Percentiles rank a stretch among this genome's conserved stretches.
These are phyloP conservation scores for Astrocystis sublimbata DNA, from an alignment of 495 filamentous ascomycete genomes.

Conservation along the genomic window DNA sequence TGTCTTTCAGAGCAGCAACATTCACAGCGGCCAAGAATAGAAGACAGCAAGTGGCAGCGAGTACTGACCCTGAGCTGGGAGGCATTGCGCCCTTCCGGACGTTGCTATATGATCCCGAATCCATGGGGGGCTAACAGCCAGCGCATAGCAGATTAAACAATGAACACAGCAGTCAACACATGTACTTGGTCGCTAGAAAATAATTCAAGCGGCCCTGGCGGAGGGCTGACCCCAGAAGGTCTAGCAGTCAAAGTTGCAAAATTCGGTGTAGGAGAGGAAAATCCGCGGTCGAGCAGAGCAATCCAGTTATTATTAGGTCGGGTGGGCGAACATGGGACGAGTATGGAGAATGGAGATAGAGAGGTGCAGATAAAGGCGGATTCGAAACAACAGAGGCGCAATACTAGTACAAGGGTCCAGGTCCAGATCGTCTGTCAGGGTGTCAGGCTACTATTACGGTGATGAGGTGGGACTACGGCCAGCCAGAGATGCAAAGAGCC, in stretches of 20 bases:
- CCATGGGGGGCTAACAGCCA: slow-evolving; percentile 24
- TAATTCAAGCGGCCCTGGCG: too few relatives aligned
- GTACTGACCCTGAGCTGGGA: slow-evolving; percentile 27
- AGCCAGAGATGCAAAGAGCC: background rate
- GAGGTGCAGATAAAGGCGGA: background rate
- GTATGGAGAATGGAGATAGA: too few relatives aligned
- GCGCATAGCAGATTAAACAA: slow-evolving; percentile 8
- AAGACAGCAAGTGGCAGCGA: background rate
- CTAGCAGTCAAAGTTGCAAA: background rate
- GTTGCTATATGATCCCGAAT: slow-evolving; percentile 35
- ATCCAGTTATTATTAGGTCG: background rate
- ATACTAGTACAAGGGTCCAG: slow-evolving; percentile 5
- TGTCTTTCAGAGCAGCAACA: background rate
- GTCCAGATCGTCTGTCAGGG: background rate
- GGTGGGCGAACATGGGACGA: background rate
- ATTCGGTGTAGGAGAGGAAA: background rate
- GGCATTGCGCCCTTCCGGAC: slow-evolving; percentile 29
- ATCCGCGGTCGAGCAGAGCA: background rate
- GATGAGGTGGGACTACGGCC: background rate
- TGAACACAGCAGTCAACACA: too few relatives aligned
- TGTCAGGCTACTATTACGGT: slow-evolving; percentile 6
- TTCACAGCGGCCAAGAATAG: background rate
- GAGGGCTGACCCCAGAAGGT: background rate
- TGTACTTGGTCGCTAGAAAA: background rate
- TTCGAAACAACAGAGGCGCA: background rate